Evolutionary conservation across 495 filamentous ascomycete genomes (phyloP).

Genomic region (Penicillium longicatenatum): DNA sequence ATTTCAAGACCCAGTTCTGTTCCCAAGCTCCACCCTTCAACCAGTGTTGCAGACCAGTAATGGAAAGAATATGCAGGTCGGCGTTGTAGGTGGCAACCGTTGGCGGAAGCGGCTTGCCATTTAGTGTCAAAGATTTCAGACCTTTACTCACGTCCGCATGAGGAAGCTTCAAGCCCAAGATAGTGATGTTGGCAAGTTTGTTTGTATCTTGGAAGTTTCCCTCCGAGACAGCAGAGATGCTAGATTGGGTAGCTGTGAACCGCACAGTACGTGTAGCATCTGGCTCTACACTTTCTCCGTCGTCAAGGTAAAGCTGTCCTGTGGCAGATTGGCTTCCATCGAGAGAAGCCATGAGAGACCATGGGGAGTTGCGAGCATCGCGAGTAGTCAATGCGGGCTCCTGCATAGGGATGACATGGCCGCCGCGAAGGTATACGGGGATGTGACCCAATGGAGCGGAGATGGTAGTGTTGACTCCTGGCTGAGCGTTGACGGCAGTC

Average conservation of each 20-base stretch:
- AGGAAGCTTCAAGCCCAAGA: constrained; percentile 58
- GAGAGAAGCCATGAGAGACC: constrained; percentile 68
- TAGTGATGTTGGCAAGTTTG: constrained; percentile 63
- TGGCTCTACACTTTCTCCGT: constrained; percentile 72
- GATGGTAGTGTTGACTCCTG: constrained; percentile 71
- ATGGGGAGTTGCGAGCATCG: constrained; percentile 65
- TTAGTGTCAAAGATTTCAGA: constrained; percentile 51
- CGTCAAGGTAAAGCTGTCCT: constrained; percentile 78
- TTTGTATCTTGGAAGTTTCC: constrained; percentile 64
- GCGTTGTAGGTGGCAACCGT: constrained; percentile 51
- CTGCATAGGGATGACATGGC: constrained; percentile 68
- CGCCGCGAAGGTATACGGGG: constrained; percentile 73
- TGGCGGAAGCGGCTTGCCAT: constrained; percentile 43
- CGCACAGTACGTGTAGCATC: constrained; percentile 57
- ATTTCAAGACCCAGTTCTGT: constrained; percentile 44
- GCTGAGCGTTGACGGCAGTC: constrained; percentile 49
- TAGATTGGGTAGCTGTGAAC: constrained; percentile 52
- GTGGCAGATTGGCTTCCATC: constrained; percentile 56
- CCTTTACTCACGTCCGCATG: constrained; percentile 5
- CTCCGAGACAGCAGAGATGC: constrained; percentile 46
- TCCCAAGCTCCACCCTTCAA: constrained; percentile 59
- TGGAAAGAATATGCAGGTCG: constrained; percentile 46
- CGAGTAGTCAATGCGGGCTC: constrained; percentile 70
- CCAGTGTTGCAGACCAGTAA: constrained; percentile 51
- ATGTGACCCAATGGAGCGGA: constrained; percentile 77